Conservation (phyloP, 2,329 filamentous ascomycete species). For the Fusarium floridanum region DNA sequence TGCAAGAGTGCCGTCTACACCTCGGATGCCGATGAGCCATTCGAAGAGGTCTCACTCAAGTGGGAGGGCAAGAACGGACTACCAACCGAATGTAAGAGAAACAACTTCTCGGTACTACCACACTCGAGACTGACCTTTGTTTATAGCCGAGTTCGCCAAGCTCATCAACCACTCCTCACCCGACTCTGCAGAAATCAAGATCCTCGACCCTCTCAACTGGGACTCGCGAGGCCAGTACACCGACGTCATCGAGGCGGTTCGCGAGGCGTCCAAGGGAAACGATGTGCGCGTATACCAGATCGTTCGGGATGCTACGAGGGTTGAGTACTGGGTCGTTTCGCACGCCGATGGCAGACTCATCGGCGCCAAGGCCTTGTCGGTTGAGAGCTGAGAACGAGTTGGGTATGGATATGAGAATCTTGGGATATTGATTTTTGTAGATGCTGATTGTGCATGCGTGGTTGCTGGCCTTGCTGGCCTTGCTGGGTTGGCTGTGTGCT, state of each 20-base stretch:
- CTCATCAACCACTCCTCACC: conserved; percentile 72
- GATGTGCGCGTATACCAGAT: conserved; percentile 84
- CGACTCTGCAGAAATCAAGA: conserved; percentile 70
- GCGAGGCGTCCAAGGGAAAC: conserved; percentile 70
- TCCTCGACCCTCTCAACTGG: conserved; percentile 78
- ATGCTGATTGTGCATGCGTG: not conserved
- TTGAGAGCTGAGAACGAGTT: conserved; percentile 67
- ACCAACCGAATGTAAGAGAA: conserved; percentile 70
- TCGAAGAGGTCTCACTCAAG: conserved; percentile 79
- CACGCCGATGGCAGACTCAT: conserved; percentile 74
- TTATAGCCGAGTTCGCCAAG: conserved; percentile 75
- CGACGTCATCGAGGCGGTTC: conserved; percentile 76
- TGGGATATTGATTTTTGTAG: not conserved
- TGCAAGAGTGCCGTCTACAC: conserved; percentile 73
- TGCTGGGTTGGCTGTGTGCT: not conserved
- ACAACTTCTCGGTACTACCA: too few species aligned
- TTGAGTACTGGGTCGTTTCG: conserved; percentile 85
- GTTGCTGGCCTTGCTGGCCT: not conserved
- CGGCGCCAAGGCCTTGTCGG: conserved; percentile 81
- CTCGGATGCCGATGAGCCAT: conserved; percentile 89
- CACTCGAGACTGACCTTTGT: conserved; percentile 7
- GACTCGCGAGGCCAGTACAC: conserved; percentile 79
- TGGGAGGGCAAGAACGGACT: conserved; percentile 66
- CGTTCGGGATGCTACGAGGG: conserved; percentile 70
- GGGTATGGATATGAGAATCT: not conserved